Conservation (phyloP, 768 basidiomycete species). For the Podaxis rugospora region DNA sequence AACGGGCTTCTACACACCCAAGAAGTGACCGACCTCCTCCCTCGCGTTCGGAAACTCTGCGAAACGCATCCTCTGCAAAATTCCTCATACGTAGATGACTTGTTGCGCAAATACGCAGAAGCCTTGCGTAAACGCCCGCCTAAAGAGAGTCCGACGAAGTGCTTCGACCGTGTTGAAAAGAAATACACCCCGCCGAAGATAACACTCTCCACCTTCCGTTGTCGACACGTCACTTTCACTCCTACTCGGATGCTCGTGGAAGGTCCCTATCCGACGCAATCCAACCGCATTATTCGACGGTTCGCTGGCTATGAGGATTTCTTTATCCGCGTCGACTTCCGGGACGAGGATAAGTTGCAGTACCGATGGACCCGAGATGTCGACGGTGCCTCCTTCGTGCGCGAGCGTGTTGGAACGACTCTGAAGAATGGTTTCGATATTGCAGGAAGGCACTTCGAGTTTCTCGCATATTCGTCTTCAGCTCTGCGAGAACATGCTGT, state of each 20-base stretch:
- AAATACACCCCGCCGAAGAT: constrained; percentile 22
- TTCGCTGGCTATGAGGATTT: constrained; percentile 56
- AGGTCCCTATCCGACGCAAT: constrained; percentile 72
- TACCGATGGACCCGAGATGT: constrained; percentile 69
- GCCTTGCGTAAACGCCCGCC: constrained; percentile 37
- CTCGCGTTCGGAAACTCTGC: constrained; percentile 38
- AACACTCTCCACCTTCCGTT: constrained; percentile 44
- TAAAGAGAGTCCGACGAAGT: constrained; percentile 35
- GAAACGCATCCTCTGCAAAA: constrained; percentile 20
- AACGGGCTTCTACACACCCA: constrained; percentile 59
- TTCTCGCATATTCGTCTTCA: constrained; percentile 79
- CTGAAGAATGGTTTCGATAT: constrained; percentile 65
- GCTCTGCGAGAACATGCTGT: constrained; percentile 77
- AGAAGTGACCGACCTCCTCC: constrained; percentile 46
- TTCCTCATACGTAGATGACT: constrained; percentile 31
- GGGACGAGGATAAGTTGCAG: constrained; percentile 76
- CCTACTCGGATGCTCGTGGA: constrained; percentile 72
- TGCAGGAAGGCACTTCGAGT: constrained; percentile 70
- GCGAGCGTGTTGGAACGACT: constrained; percentile 51
- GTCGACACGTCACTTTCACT: constrained; percentile 72
- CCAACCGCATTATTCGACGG: constrained; percentile 74
- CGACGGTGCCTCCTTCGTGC: constrained; percentile 52
- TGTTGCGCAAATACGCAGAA: constrained; percentile 54
- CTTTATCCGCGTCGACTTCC: constrained; percentile 82
- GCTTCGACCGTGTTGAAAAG: constrained; percentile 34